Evolutionary conservation across 441 rosid species (phyloP), one percentile per base, ranked within the genome.

Genomic region (Lepidium campestre): DNA sequence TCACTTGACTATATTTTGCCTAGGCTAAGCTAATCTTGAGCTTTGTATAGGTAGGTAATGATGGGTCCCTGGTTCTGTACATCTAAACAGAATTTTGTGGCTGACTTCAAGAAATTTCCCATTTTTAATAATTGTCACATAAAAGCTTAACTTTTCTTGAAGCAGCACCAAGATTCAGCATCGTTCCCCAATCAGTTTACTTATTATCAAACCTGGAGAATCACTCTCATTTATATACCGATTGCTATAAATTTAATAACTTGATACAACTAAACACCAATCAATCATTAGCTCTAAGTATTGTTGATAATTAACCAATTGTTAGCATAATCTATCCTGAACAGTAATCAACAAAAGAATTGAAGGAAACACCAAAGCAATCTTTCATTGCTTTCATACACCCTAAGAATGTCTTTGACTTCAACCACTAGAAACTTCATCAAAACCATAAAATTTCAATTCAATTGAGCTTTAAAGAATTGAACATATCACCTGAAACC

Each of bases 401-500:
- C 13, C 45, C 22, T 40, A 27, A 59, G 18, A 10, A 19, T 12
- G 7, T 1, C 4, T 10, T 48, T 45, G 5, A 8, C 25, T 15
- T n/a, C 32, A 57, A 56, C 39, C 41, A 40, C 41, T 27, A 10
- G 1, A 4, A 40, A 40, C 35, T 39, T 23, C 69, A 50, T 13
- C 18, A 25, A 17, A 3, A 41, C 45, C 37, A 19, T 45, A 47
- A 6, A 46, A 9, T 14, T 45, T n/a, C 56, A 25, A 29, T 7
- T 56, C 62, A n/a, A 37, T 23, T 3, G 13, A 45, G 35, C 2
- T 55, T 42, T 40, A 1, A 29, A 18, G 41, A 32, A 23, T 18
- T 60, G 13, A 10, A 35, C 37, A 22, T 41, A 23, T 68, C 25
- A 83, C 90, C 87, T 83, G 87, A 70, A 83, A 81, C 75, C 85